Evolutionary conservation across 306 rosid genomes (phyloP), one percentile per base, ranked within the genome.

Genomic region (Cicer bijugum): DNA sequence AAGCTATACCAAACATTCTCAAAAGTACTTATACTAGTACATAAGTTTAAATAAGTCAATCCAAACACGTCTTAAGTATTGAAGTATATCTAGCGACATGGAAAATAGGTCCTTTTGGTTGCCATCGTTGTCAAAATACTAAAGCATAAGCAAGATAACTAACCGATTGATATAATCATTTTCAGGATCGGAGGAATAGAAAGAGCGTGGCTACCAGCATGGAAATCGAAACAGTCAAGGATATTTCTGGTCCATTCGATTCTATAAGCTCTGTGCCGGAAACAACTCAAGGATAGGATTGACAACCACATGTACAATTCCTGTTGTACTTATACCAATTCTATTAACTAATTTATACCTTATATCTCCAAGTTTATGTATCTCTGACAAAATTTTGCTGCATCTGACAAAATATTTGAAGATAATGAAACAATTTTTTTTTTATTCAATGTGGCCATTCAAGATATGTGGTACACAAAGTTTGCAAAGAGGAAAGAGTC

Each of bases 161-260:
- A 47, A 40, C 42, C 76, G 14, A 63, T 60, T 72, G 61, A 33
- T 72, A 35, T 11, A 19, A 57, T 66, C 44, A 9, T 51, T 79
- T 86, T 73, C 87, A 94, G 98, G 97, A 94, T 83, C 91, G 97
- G 76, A 86, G 97, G 81, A 91, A 86, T 62, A 82, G 96, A 74
- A 91, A 80, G 85, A 89, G 88, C 85, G 83, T 88, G 12, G 76
- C 89, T 64, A 58, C 80, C 35, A 94, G 89, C 89, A 79, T 85
- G 83, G 99, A 91, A 69, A 89, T 88, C 8, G 99, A 94, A 65
- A 74, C 87, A 1, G 45, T 77, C 79, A 87, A 87, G 82, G 98
- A 93, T 64, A 45, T 68, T 69, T 56, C 91, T 37, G 83, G 76
- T 77, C 78, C 87, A 79, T 78, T 86, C 61, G 87, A 84, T 61